Conservation (phyloP, 1,284 basidiomycete genomes). For the Tilletia caries region DNA sequence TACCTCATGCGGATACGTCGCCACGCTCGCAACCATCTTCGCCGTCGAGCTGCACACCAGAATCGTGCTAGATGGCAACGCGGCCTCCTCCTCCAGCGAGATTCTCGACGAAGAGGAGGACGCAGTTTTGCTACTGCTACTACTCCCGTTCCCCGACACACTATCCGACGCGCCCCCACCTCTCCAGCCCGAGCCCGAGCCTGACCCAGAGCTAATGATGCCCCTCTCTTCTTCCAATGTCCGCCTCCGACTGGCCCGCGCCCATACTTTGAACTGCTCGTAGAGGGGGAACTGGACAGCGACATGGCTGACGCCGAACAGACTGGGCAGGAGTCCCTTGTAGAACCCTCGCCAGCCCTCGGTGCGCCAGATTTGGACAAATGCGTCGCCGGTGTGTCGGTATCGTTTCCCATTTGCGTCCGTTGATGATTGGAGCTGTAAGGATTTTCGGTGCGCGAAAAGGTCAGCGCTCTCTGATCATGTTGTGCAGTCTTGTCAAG, state of each 20-base stretch:
- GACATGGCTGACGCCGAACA: conserved; percentile 50
- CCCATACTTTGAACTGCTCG: conserved; percentile 42
- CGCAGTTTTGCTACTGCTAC: conserved; percentile 60
- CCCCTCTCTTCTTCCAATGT: conserved; percentile 11
- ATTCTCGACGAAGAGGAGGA: conserved; percentile 8
- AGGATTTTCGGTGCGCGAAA: conserved; percentile 5
- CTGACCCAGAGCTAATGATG: not conserved
- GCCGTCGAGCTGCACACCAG: conserved; percentile 44
- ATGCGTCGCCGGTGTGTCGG: conserved; percentile 47
- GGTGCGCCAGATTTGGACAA: conserved; percentile 38
- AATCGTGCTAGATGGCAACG: conserved; percentile 32
- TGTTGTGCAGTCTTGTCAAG: no score
- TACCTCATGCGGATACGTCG: conserved; percentile 53
- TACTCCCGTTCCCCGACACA: not conserved
- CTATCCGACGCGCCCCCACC: not conserved
- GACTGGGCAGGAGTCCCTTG: conserved; percentile 42
- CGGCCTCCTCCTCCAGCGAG: conserved; percentile 2
- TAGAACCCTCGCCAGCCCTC: conserved; percentile 50
- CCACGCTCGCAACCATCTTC: conserved; percentile 51
- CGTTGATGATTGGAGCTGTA: conserved; percentile 24
- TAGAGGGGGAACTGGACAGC: conserved; percentile 53
- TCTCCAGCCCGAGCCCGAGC: not conserved
- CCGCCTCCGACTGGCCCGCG: conserved; percentile 4
- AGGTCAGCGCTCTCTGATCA: not conserved
- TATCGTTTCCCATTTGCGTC: conserved; percentile 25